Evolutionary conservation across 2,329 filamentous ascomycete genomes (phyloP).

Genomic region (Aspergillus terreus): DNA sequence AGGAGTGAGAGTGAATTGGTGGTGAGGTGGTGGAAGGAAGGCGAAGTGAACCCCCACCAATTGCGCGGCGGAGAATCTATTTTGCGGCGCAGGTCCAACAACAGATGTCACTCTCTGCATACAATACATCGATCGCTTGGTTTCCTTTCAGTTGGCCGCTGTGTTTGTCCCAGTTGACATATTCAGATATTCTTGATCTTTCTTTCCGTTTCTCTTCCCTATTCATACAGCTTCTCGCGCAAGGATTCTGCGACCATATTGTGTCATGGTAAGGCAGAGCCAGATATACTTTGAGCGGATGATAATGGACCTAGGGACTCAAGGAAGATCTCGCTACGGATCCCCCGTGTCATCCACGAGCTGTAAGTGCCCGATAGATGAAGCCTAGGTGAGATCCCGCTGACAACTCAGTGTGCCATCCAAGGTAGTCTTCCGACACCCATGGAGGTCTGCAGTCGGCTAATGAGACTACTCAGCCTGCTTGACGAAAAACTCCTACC

Average conservation of each 20-base stretch:
- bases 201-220: not conserved
- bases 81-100: constrained; percentile 27
- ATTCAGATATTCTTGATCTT: no score
- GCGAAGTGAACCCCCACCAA: constrained; percentile 25
- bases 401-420: constrained; percentile 69
- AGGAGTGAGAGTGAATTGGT: constrained; percentile 13
- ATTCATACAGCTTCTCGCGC: not conserved
- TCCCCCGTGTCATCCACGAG: constrained; percentile 80
- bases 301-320: constrained; percentile 29
- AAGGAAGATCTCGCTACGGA: constrained; percentile 69
- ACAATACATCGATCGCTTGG: not conserved
- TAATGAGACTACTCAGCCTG: constrained; percentile 58
- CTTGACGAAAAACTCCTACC: constrained; percentile 75
- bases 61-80: constrained; percentile 34
- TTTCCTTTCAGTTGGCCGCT: not conserved
- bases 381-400: constrained; percentile 4
- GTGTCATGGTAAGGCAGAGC: constrained; percentile 26
- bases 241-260: constrained; percentile 6
- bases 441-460: not conserved
- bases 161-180: not conserved
- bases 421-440: constrained; percentile 58
- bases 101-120: constrained; percentile 1
- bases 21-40: constrained; percentile 7
- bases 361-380: constrained; percentile 52
- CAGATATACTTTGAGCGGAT: constrained; percentile 1